A percentile compares a stretch with the other conserved stretches of the same genome.
Conservation (phyloP, 192 early-diverging fungal species). For the Backusella sp. region DNA sequence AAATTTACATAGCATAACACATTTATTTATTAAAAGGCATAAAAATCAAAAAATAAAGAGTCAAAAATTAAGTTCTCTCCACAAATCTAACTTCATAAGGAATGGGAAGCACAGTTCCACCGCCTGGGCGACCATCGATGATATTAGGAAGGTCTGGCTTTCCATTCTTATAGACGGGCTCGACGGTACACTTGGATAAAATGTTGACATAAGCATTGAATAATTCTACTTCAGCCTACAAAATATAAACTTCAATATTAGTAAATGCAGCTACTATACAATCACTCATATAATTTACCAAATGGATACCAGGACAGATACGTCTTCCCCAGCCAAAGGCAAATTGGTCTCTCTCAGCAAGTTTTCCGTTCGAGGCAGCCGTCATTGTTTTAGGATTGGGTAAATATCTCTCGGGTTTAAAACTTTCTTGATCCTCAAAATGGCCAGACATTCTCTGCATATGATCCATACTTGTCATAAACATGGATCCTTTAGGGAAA, state of each 20-base stretch:
- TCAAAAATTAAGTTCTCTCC: not conserved
- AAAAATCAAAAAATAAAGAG: not conserved
- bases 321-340: conserved; percentile 21
- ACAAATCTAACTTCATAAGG: not conserved
- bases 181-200: conserved; percentile 1
- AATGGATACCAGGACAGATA: not conserved
- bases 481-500: conserved; percentile 45
- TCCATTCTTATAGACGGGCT: not conserved
- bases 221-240: conserved; percentile 11
- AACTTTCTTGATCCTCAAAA: conserved; percentile 46
- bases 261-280: not conserved
- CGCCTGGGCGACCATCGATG: not conserved
- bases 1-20: not conserved
- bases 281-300: not conserved
- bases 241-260: not conserved
- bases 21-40: not conserved
- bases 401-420: conserved; percentile 44
- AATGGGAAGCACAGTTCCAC: not conserved
- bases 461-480: conserved; percentile 46
- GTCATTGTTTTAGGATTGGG: not conserved
- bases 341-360: conserved; percentile 12
- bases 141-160: not conserved
- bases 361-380: conserved; percentile 15
- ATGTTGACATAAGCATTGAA: conserved; percentile 2
- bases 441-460: conserved; percentile 38